Base-by-base conservation (phyloP, 2,329 filamentous ascomycete species). In the Aspergillus spinulosporus region DNA sequence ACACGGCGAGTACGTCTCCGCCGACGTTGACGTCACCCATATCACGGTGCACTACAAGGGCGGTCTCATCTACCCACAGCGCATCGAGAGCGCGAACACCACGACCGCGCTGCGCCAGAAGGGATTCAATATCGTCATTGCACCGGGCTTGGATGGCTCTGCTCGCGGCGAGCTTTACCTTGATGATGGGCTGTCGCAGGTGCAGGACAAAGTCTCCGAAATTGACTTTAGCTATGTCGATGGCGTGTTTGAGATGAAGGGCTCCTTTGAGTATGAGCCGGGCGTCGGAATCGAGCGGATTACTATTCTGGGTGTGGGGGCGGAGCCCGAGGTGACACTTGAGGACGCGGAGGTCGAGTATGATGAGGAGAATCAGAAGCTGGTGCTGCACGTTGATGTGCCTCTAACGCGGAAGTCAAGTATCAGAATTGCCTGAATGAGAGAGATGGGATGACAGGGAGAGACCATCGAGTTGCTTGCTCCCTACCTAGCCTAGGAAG, bases 321-420 rank as follows among this genome's bases (percentile, higher is more conserved):
- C 12, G 2, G 14, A 56, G 32, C 57, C 56, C 3, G 53, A 48
- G 55, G 4, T 37, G 7, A 12, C 4, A 15, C 49, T 12, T 9
- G 34, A 37, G 34, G 39, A 31, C 32, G 39, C 8, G 15, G 21
- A 60, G 39, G 37, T 26, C 2, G 60, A 62, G 2, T 62, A 57
- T 36, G 58, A 62, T 54, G 40, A 3, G 2, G 34, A 53, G 43
- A 62, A 60, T 42, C 48, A 55, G 53, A 62, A 62, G 52, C 36
- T 60, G 6, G 52, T 62, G 45, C 45, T 56, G 29, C 48, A 58
- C 54, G 60, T 62, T 50, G 60, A 60, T 51, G 55, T 62, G 47
- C 60, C 60, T 6, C 36, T 62, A 44, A 62, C 53, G 4, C 15
- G 8, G 14, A 11, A 21, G n/a, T 37, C 9, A 12, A 37, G 34